Conservation (phyloP, 2,329 filamentous ascomycete species). For the Periglandula ipomoeae region DNA sequence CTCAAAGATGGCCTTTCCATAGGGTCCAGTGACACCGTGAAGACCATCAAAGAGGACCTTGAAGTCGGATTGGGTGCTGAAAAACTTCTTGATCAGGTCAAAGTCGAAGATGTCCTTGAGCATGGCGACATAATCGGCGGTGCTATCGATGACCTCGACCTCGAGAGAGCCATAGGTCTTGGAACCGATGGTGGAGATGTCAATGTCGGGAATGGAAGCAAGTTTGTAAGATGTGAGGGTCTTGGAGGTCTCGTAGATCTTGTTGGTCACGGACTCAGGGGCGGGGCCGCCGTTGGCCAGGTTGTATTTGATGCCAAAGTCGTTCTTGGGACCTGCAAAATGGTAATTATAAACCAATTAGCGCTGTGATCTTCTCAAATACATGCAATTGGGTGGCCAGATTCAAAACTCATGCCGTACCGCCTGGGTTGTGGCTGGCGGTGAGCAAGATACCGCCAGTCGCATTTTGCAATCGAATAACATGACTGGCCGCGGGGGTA, state of each 20-base stretch:
- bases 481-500: slow-evolving; percentile 89
- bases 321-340: slow-evolving; percentile 68
- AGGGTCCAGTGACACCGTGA: slow-evolving; percentile 89
- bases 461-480: slow-evolving; percentile 90
- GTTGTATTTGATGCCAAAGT: slow-evolving; percentile 99
- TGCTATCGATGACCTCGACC: slow-evolving; percentile 92
- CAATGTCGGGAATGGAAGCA: slow-evolving; percentile 74
- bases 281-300: slow-evolving; percentile 91
- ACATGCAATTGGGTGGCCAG: not conserved
- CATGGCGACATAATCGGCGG: slow-evolving; percentile 85
- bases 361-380: not conserved
- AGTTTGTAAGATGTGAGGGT: slow-evolving; percentile 87
- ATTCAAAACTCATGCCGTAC: slow-evolving; percentile 38
- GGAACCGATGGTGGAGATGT: slow-evolving; percentile 73
- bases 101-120: slow-evolving; percentile 99
- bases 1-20: slow-evolving; percentile 91
- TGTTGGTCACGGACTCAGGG: slow-evolving; percentile 94
- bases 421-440: slow-evolving; percentile 95
- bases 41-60: slow-evolving; percentile 95
- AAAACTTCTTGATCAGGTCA: slow-evolving; percentile 88
- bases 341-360: slow-evolving; percentile 6
- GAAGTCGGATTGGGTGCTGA: slow-evolving; percentile 79
- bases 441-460: slow-evolving; percentile 96
- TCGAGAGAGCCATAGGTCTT: slow-evolving; percentile 79
- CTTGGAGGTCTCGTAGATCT: slow-evolving; percentile 92